These are phyloP conservation scores for Paecilomyces variotii DNA, from an alignment of 2,329 filamentous ascomycete genomes.

Conservation along the genomic window DNA sequence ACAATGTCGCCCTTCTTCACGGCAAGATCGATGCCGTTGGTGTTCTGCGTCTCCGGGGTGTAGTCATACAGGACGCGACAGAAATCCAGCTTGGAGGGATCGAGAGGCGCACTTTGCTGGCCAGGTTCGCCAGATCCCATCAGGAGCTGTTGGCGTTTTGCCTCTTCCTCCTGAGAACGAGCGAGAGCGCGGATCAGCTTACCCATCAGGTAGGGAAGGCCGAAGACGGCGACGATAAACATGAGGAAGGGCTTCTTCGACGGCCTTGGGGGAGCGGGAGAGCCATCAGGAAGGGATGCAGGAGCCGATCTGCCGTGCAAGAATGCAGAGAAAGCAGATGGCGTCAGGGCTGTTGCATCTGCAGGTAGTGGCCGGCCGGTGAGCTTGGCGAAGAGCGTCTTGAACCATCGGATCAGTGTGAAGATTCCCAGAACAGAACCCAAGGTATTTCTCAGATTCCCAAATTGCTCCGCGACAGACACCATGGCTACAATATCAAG, in stretches of 20 bases:
- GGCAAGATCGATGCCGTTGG: conserved; percentile 72
- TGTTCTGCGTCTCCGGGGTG: conserved; percentile 59
- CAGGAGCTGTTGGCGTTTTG: conserved; percentile 42
- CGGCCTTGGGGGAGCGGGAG: conserved; percentile 59
- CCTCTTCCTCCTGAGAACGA: conserved; percentile 74
- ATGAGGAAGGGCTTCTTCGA: conserved; percentile 94
- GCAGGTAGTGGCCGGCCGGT: conserved; percentile 86
- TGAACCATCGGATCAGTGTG: conserved; percentile 89
- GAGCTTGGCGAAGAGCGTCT: conserved; percentile 82
- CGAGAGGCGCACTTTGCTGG: conserved; percentile 48
- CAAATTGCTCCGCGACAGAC: conserved; percentile 93
- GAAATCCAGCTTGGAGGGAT: conserved; percentile 90
- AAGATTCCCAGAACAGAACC: conserved; percentile 94
- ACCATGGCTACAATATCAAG: conserved; percentile 68
- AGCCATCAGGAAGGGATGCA: conserved; percentile 55
- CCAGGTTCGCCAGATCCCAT: conserved; percentile 42
- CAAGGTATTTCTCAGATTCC: conserved; percentile 83
- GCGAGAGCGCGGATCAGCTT: conserved; percentile 86
- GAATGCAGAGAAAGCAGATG: conserved; percentile 84
- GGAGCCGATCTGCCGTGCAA: conserved; percentile 54
- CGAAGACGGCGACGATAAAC: conserved; percentile 90
- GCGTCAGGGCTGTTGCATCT: conserved; percentile 77
- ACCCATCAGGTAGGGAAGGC: conserved; percentile 91
- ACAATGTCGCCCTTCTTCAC: conserved; percentile 95
- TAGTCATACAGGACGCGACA: conserved; percentile 94